Percentiles rank a stretch among this genome's conserved stretches.
Conservation (phyloP, 257 asterid genomes). For the Osmanthus fragrans region DNA sequence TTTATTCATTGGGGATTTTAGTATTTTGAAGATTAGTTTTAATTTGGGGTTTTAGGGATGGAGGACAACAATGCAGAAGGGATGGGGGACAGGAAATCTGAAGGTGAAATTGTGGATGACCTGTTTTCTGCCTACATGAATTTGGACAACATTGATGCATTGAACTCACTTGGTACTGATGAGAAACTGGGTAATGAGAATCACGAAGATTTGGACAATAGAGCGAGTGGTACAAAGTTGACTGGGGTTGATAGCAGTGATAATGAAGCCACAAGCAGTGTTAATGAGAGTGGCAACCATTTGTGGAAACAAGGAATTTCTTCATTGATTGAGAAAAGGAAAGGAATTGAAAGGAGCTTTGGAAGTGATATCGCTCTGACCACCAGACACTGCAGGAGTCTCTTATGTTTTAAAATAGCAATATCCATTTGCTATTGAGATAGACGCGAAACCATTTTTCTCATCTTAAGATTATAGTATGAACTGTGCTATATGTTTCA, state of each 20-base stretch:
- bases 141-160: conserved; percentile 48
- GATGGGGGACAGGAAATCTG: no score
- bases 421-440: no score
- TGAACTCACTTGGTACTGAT: conserved; percentile 63
- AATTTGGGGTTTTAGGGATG: no score
- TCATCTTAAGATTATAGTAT: no score
- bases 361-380: conserved; percentile 77
- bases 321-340: conserved; percentile 48
- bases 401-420: conserved; percentile 19
- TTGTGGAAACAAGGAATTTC: conserved; percentile 36
- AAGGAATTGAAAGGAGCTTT: conserved; percentile 71
- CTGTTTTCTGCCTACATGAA: no score
- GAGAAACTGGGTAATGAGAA: conserved; percentile 73
- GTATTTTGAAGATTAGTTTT: no score
- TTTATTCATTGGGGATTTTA: neutral
- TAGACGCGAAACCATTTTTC: no score
- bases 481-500: no score
- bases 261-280: conserved; percentile 61
- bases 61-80: no score
- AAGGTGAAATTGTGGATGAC: no score
- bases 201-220: conserved; percentile 71
- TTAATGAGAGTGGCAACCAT: conserved; percentile 56
- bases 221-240: conserved; percentile 64
- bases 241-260: conserved; percentile 66
- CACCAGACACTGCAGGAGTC: conserved; percentile 77